Conservation (phyloP, 176 grass and related monocot genomes). For the Lolium rigidum region DNA sequence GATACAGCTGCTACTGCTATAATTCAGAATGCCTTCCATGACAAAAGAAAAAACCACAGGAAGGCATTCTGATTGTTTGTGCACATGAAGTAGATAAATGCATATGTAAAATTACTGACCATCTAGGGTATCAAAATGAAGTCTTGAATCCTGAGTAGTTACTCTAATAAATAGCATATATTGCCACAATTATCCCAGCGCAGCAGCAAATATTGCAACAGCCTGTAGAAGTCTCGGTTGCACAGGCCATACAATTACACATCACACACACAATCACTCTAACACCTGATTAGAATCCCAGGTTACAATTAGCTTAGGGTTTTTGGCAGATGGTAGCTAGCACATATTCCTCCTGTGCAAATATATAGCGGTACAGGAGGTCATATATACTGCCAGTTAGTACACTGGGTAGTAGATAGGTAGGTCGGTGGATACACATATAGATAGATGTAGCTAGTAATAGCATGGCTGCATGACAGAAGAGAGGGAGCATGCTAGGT, state of each 20-base stretch:
- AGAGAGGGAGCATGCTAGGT: slow-evolving; percentile 95
- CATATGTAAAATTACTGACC: neutral
- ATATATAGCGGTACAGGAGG: slow-evolving; percentile 22
- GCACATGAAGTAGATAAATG: neutral
- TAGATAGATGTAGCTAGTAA: slow-evolving; percentile 3
- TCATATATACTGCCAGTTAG: slow-evolving; percentile 35
- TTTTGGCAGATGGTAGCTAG: slow-evolving; percentile 24
- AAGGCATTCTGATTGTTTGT: neutral
- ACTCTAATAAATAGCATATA: slow-evolving; percentile 39
- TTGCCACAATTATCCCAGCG: slow-evolving; percentile 31
- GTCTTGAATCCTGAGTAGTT: neutral
- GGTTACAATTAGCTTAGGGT: slow-evolving; percentile 45
- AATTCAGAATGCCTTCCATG: neutral
- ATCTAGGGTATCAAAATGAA: neutral
- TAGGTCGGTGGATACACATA: neutral
- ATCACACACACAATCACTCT: slow-evolving; percentile 24
- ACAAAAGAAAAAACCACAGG: neutral
- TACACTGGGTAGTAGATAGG: slow-evolving; percentile 10
- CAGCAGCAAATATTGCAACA: slow-evolving; percentile 27
- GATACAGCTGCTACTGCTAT: neutral
- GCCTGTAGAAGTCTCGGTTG: slow-evolving; percentile 27
- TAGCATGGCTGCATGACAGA: slow-evolving; percentile 83
- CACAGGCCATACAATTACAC: slow-evolving; percentile 36
- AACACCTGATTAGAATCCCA: slow-evolving; percentile 38
- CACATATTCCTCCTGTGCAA: slow-evolving; percentile 27